Conservation (phyloP, 257 asterid species). For the Mentha longifolia region DNA sequence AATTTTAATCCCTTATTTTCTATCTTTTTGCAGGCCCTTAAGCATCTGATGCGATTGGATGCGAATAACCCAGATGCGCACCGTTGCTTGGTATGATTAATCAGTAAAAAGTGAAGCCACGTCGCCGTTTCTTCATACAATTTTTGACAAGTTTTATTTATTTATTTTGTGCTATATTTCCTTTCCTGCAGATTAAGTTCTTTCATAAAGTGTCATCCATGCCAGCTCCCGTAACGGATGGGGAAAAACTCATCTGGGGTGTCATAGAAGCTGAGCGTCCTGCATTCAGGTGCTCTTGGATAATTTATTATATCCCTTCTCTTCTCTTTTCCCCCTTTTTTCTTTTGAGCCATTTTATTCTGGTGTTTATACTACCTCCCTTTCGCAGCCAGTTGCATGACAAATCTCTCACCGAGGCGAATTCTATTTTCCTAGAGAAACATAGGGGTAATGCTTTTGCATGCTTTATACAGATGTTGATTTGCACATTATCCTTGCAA, state of each 20-base stretch:
- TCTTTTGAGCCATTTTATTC: background rate
- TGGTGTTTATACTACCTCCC: conserved; percentile 28
- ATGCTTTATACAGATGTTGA: conserved; percentile 18
- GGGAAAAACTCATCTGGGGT: conserved; percentile 78
- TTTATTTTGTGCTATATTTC: background rate
- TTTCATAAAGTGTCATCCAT: conserved; percentile 75
- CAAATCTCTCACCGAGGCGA: conserved; percentile 82
- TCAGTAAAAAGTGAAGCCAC: conserved; percentile 12
- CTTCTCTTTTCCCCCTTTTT: background rate
- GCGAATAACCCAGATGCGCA: conserved; percentile 78
- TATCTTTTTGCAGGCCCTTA: conserved; percentile 70
- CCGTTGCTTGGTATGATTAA: conserved; percentile 78
- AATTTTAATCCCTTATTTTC: conserved; percentile 24
- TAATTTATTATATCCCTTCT: background rate
- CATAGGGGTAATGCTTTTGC: conserved; percentile 61
- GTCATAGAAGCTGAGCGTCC: conserved; percentile 86
- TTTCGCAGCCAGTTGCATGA: conserved; percentile 75
- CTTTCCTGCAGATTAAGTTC: conserved; percentile 68
- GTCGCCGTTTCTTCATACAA: background rate
- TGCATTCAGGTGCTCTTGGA: conserved; percentile 60
- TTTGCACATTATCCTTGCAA: conserved; percentile 6
- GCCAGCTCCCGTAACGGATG: conserved; percentile 70
- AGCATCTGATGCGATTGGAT: conserved; percentile 79
- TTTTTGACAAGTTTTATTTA: background rate
- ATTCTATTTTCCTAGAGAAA: conserved; percentile 71